These are phyloP conservation scores for Exophiala mesophila DNA, from an alignment of 2,329 filamentous ascomycete genomes.

Conservation along the genomic window DNA sequence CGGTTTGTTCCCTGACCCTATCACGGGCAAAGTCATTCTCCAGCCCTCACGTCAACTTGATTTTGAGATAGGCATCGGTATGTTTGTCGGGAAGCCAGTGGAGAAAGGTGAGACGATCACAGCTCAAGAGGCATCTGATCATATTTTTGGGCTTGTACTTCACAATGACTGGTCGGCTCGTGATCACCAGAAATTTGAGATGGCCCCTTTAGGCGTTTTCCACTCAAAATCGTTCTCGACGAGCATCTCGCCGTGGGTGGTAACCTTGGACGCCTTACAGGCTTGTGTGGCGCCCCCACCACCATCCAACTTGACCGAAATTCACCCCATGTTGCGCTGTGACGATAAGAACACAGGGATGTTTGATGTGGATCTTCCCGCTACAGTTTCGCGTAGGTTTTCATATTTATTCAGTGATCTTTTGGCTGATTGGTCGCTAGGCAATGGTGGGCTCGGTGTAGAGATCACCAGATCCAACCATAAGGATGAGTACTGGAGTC, in stretches of 20 bases:
- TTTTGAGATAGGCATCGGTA: conserved; percentile 73
- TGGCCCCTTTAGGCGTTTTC: conserved; percentile 52
- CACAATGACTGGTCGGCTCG: conserved; percentile 67
- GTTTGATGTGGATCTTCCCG: conserved; percentile 6
- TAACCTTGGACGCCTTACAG: conserved; percentile 54
- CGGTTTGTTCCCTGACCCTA: conserved; percentile 31
- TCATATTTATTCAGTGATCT: too few species aligned
- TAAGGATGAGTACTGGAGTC: conserved; percentile 7
- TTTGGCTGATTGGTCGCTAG: too few species aligned
- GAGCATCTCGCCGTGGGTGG: conserved; percentile 57
- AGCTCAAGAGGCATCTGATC: conserved; percentile 60
- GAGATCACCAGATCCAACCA: conserved; percentile 6
- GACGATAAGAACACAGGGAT: conserved; percentile 8
- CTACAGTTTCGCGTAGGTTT: conserved; percentile 3
- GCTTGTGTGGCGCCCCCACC: conserved; percentile 1
- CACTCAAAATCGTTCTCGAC: conserved; percentile 59
- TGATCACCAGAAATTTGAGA: conserved; percentile 9
- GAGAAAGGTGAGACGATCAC: conserved; percentile 58
- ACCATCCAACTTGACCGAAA: background rate
- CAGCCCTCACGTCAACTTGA: conserved; percentile 63
- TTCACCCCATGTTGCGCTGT: background rate
- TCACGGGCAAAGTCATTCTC: conserved; percentile 34
- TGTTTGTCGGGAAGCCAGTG: conserved; percentile 63
- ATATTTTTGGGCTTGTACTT: conserved; percentile 71
- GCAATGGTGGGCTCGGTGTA: conserved; percentile 2